Evolutionary conservation across 176 grass and related monocot genomes (phyloP), one percentile per base, ranked within the genome.

Genomic region (Aegilops speltoides): DNA sequence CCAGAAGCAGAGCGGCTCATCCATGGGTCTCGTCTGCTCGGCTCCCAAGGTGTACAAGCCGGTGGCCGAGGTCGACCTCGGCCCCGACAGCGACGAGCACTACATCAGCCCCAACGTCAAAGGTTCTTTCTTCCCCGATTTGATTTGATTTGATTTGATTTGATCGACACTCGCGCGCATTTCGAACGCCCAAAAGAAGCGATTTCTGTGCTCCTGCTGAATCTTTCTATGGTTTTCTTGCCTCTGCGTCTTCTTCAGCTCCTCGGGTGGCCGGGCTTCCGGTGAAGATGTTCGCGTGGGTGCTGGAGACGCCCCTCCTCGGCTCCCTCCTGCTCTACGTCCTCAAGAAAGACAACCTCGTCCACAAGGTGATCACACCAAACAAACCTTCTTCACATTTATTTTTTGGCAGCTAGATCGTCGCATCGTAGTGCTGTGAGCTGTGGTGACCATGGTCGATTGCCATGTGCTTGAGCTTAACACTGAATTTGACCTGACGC

Each of bases 261-360:
- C 96, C 96, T 66, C 91, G 95, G 8, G 93, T 95, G 0, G 93
- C 95, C 0, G 93, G 95, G 54, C 7, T 95, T 16, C 81, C 91
- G 85, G 89, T 98, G 76, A 98, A 95, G 88, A 81, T 98, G 54
- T 87, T 95, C 66, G 91, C 87, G 32, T 98, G 95, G 95, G 86
- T 95, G 77, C 76, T 98, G 29, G 95, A 98, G 85, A 83, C 64
- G 20, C 77, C 83, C 34, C 38, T 98, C 63, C 2, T 97, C 59
- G 93, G 95, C 23, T 20, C 91, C n/a, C 61, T 95, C 13, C 78
- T 92, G 33, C 68, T 92, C 4, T 73, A 90, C 38, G 8, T 89
- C 56, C 87, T 95, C n/a, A 98, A 95, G 83, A 87, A 86, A 28
- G 91, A 93, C 34, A 98, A 98, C 80, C 95, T 98, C 66, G 69